Evolutionary conservation across 179 eudicot species (phyloP), one percentile per base, ranked within the genome.

Genomic region (Carnegiea gigantea): DNA sequence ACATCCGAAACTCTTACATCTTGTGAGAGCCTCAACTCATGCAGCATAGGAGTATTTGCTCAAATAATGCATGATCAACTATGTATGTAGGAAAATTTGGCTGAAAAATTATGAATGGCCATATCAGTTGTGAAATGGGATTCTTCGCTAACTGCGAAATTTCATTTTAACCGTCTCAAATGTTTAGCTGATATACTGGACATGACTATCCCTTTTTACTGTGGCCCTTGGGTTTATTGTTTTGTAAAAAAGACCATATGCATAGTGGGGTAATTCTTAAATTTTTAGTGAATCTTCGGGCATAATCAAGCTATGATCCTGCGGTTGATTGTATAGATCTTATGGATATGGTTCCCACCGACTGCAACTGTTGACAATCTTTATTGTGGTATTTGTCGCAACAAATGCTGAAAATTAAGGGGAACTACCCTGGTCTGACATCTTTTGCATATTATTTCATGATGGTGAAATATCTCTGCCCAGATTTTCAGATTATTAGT

Each of bases 341-440:
- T 48, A 17, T 26, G 28, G 76, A 65, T 51, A 75, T 46, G 78
- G 23, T 76, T 48, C 53, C 75, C 62, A 74, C 49, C 46, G 30
- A 67, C 62, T 53, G 71, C 77, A 40, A 70, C 80, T 70, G 33
- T 54, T 71, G 51, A 44, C 67, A 72, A 51, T 72, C 65, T 77
- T 82, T 54, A 51, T 71, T 77, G 17, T 46, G 46, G 71, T 82
- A 70, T 72, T 77, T 77, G 38, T 78, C 78, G 74, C 64, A 74
- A 40, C 82, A 49, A 83, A 74, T 74, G 79, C 82, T 79, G 70
- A 83, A 62, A 73, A 57, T 46, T 64, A 49, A 83, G 70, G 38
- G 36, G 68, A 80, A 60, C 73, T 59, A 80, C 79, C 76, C 17
- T 79, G 73, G 54, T 75, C 36, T 15, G 44, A 71, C 75, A 81